Percentiles rank a stretch among this genome's conserved stretches.
phyloP scores from a whole-genome alignment of 306 rosid genomes.

The Medicago ruthenica region DNA sequence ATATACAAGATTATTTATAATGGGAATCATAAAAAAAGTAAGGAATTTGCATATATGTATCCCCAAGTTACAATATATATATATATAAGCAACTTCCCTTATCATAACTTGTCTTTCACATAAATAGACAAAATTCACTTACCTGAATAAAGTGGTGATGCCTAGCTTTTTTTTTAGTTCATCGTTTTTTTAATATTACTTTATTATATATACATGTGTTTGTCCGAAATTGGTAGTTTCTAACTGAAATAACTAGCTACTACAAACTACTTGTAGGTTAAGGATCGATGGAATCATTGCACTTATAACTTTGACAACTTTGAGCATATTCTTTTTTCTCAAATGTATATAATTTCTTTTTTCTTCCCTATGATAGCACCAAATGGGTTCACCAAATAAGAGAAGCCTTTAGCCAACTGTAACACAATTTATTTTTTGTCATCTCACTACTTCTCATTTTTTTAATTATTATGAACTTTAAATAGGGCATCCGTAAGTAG shows the following conservation, averaged over 20 bases:
- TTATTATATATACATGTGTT: conserved; percentile 21
- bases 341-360: conserved; percentile 21
- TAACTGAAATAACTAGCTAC: conserved; percentile 66
- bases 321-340: conserved; percentile 44
- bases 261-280: conserved; percentile 44
- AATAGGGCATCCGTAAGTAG: conserved; percentile 40
- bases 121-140: conserved; percentile 28
- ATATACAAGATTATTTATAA: no score
- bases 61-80: conserved; percentile 6
- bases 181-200: not conserved
- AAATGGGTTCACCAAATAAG: conserved; percentile 47
- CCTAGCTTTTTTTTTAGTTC: not conserved
- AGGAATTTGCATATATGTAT: not conserved
- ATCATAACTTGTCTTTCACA: conserved; percentile 36
- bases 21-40: not conserved
- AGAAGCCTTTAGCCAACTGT: conserved; percentile 49
- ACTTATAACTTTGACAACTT: conserved; percentile 40
- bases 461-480: conserved; percentile 26
- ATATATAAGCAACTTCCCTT: conserved; percentile 28
- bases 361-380: conserved; percentile 30
- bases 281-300: conserved; percentile 34
- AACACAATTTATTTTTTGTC: not conserved
- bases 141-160: conserved; percentile 36
- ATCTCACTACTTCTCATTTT: conserved; percentile 35
- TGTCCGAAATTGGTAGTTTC: conserved; percentile 27